A percentile compares a stretch with the other conserved stretches of the same genome.
Evolutionary conservation across 176 grass and related monocot genomes (phyloP).

Genomic region (Oryza brachyantha): DNA sequence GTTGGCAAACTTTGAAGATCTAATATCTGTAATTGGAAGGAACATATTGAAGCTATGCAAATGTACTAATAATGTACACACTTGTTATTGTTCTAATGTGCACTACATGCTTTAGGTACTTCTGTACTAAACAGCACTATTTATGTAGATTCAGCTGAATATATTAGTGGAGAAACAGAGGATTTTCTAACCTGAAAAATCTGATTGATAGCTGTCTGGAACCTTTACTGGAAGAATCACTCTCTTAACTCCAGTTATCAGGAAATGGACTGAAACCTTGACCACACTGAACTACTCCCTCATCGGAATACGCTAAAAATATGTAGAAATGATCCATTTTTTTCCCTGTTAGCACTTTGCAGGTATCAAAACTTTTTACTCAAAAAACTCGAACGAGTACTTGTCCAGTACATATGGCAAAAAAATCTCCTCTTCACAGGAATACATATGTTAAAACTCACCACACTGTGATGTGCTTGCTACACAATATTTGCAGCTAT

Average conservation of each 20-base stretch:
- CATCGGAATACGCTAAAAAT: not conserved
- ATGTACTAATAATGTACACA: not conserved
- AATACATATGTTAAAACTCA: constrained; percentile 7
- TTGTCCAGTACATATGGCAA: not conserved
- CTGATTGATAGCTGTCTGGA: not conserved
- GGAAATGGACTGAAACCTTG: not conserved
- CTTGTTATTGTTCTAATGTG: not conserved
- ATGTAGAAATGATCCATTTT: not conserved
- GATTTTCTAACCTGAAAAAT: not conserved
- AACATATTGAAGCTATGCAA: not conserved
- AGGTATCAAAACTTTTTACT: constrained; percentile 25
- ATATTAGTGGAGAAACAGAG: not conserved
- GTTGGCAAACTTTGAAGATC: not conserved
- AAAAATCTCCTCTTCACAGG: not conserved
- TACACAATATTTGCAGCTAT: not conserved
- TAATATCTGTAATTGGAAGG: not conserved
- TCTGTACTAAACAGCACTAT: not conserved
- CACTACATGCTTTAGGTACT: not conserved
- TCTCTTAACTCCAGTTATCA: no score
- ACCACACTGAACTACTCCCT: not conserved
- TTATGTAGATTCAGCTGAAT: not conserved
- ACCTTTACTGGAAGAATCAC: no score
- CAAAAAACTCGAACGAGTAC: not conserved
- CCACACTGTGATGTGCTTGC: not conserved
- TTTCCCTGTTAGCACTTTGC: not conserved